A percentile compares a stretch with the other conserved stretches of the same genome.
These are phyloP conservation scores for Backusella liffmaniae DNA, from an alignment of 192 early-diverging fungal species.

Conservation along the genomic window DNA sequence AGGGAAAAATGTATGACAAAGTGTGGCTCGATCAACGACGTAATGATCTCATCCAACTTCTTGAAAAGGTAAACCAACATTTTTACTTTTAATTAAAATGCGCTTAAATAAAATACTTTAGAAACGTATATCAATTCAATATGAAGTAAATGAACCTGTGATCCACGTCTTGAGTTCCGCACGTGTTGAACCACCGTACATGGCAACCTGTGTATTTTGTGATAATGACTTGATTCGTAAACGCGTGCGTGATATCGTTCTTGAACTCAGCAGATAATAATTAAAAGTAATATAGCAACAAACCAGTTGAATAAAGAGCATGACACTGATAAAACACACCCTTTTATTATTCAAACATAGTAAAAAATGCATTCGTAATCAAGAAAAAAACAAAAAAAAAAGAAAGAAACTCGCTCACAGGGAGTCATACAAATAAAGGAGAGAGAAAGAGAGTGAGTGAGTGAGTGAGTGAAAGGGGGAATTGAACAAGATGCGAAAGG, in stretches of 20 bases:
- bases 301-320: neutral
- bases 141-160: conserved; percentile 28
- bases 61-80: conserved; percentile 13
- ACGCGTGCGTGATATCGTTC: conserved; percentile 46
- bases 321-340: neutral
- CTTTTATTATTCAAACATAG: conserved; percentile 3
- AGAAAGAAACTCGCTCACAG: neutral
- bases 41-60: neutral
- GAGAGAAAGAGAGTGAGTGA: neutral
- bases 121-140: conserved; percentile 45
- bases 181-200: conserved; percentile 45
- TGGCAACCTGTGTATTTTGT: conserved; percentile 40
- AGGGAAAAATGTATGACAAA: neutral
- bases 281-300: neutral
- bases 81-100: neutral
- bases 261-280: conserved; percentile 5
- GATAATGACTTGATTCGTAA: conserved; percentile 42
- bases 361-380: neutral
- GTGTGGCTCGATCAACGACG: neutral
- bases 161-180: conserved; percentile 43
- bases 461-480: neutral
- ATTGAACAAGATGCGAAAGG: neutral
- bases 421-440: conserved; percentile 1
- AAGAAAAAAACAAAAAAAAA: neutral
- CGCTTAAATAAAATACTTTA: conserved; percentile 14